phyloP scores from a whole-genome alignment of 257 asterid species.

The Nicotiana benthamiana region DNA sequence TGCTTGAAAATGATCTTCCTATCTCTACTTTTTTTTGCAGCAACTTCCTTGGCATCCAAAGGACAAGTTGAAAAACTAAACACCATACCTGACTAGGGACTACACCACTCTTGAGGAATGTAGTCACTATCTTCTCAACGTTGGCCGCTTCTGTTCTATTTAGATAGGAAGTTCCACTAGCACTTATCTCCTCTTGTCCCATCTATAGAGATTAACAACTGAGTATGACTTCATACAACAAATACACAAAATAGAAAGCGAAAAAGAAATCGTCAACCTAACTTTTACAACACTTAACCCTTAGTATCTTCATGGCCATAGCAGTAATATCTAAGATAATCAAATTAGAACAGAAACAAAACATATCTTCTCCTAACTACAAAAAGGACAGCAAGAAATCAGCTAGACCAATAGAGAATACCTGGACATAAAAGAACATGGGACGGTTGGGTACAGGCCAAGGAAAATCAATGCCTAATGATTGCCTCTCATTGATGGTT shows the following conservation, averaged over 20 bases:
- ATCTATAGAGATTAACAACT: slow-evolving; percentile 38
- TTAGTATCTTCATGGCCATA: background rate
- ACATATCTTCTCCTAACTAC: background rate
- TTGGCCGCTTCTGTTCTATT: slow-evolving; percentile 97
- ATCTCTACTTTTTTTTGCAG: background rate
- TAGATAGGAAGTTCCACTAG: slow-evolving; percentile 93
- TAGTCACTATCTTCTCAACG: slow-evolving; percentile 92
- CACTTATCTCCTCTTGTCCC: slow-evolving; percentile 99
- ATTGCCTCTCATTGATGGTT: slow-evolving; percentile 82
- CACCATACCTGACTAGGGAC: slow-evolving; percentile 81
- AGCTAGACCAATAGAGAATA: slow-evolving; percentile 12
- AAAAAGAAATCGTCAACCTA: background rate
- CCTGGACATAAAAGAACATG: slow-evolving; percentile 99
- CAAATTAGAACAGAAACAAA: background rate
- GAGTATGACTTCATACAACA: background rate
- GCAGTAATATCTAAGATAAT: background rate
- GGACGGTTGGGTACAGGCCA: slow-evolving; percentile 99
- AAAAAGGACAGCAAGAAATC: background rate
- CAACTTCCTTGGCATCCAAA: background rate
- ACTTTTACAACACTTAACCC: background rate
- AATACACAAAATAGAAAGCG: background rate
- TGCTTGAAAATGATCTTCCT: background rate
- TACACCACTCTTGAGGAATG: slow-evolving; percentile 95
- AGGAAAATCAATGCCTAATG: slow-evolving; percentile 97
- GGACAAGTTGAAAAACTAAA: background rate